A percentile compares a stretch with the other conserved stretches of the same genome.
Conservation (phyloP, 23 red algal genomes). For the Gracilaria gracilis region DNA sequence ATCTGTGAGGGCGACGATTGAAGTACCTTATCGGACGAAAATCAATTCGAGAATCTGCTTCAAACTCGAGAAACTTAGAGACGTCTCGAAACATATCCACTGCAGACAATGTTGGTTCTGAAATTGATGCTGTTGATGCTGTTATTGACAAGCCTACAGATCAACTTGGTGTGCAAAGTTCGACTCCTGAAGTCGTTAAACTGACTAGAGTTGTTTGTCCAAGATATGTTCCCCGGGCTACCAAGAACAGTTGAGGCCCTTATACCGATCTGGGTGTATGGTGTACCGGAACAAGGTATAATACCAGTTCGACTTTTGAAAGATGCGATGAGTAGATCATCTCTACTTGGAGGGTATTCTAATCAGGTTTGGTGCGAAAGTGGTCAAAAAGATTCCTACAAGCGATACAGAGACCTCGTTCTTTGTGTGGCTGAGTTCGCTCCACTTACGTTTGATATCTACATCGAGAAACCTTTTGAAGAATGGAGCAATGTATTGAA, state of each 20-base stretch:
- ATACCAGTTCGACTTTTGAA: not conserved
- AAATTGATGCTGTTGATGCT: no score
- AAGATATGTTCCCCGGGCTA: not conserved
- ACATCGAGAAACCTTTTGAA: not conserved
- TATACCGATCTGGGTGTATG: not conserved
- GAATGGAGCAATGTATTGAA: not conserved
- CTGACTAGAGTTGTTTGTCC: no score
- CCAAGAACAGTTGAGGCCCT: not conserved
- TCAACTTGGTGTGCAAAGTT: no score
- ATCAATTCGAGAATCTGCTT: no score
- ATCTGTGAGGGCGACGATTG: no score
- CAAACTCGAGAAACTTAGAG: no score
- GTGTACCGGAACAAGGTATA: not conserved
- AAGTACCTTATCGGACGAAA: no score
- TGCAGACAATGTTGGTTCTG: no score
- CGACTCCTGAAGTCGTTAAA: no score
- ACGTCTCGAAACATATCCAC: no score
- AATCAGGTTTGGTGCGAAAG: not conserved
- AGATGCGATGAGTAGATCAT: not conserved
- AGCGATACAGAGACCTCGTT: not conserved
- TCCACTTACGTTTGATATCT: not conserved
- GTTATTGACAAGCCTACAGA: no score
- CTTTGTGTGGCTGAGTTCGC: not conserved
- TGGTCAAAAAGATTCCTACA: not conserved
- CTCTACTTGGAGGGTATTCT: not conserved